Evolutionary conservation across 805 yeast species (phyloP).

Genomic region (Starmerella kuoi): DNA sequence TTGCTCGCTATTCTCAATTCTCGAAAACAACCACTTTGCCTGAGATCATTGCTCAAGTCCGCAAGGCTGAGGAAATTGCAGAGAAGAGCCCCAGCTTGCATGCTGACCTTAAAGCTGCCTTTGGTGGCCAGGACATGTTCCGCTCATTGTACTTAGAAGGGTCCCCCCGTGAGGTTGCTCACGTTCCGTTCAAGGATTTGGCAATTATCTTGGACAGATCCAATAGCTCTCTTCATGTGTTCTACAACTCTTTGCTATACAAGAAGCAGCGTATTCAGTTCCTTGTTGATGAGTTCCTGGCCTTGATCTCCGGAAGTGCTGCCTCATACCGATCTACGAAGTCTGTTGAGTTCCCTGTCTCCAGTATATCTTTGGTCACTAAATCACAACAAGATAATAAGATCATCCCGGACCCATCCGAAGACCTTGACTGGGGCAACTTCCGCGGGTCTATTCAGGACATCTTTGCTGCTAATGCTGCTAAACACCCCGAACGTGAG

Average conservation of each 20-base stretch:
- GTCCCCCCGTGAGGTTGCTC: neutral
- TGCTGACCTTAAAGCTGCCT: conserved; percentile 41
- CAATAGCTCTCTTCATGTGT: conserved; percentile 28
- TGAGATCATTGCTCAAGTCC: conserved; percentile 39
- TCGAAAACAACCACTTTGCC: conserved; percentile 33
- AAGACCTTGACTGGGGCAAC: conserved; percentile 77
- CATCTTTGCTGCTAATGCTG: conserved; percentile 80
- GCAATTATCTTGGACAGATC: conserved; percentile 48
- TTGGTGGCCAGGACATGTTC: conserved; percentile 27
- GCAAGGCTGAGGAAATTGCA: conserved; percentile 29
- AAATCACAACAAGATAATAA: conserved; percentile 37
- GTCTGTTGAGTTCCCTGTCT: conserved; percentile 35
- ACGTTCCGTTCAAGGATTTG: conserved; percentile 25
- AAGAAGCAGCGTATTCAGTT: conserved; percentile 54
- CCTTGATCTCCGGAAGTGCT: conserved; percentile 11
- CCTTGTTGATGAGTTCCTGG: conserved; percentile 57
- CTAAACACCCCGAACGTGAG: conserved; percentile 66
- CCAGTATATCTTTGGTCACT: conserved; percentile 59
- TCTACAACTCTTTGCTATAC: conserved; percentile 68
- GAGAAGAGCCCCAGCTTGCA: conserved; percentile 35
- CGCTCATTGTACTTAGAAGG: conserved; percentile 12
- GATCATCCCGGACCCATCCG: conserved; percentile 75
- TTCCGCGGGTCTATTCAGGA: conserved; percentile 95
- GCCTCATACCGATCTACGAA: neutral
- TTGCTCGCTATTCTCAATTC: conserved; percentile 46